Evolutionary conservation across 2,329 filamentous ascomycete species (phyloP), one percentile per base, ranked within the genome.

Genomic region (Clarireedia hainanense): DNA sequence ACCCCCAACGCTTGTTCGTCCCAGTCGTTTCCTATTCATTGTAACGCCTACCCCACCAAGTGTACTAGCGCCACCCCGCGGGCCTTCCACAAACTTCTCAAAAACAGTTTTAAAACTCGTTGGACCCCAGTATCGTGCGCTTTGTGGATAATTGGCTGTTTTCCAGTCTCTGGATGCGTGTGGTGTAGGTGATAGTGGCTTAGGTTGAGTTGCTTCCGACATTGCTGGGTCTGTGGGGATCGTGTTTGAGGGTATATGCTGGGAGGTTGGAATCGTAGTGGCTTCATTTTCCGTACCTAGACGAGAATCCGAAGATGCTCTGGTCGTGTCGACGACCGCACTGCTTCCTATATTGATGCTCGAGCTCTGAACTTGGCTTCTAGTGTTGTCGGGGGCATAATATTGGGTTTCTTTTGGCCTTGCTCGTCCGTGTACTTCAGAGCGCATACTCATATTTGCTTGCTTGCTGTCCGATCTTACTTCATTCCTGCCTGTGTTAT

Each of bases 31-130:
- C 2, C 2, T 20, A 37, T 37, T 37, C 3, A 37, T 2, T 10
- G 9, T 15, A 37, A 9, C 36, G 15, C 15, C 15, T 37, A 15
- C 9, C 36, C 20, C 26, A 17, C 30, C 30, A 10, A 27, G 4
- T 4, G 9, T 14, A 26, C 12, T 26, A n/a, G 20, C 50, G 6
- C 39, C 39, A 42, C 10, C 39, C 6, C 12, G 6, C n/a, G 6
- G 6, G n/a, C 6, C 14, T 27, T n/a, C 17, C 14, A 9, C 5
- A 46, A 61, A 52, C 42, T 68, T 63, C 3, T 57, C 56, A 43
- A 65, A 68, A 2, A 67, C 60, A 24, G 66, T 61, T n/a, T 61
- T 60, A 50, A 65, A 67, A 43, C 61, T 66, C 1, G 66, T 67
- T 3, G 64, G 64, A 1, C 66, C 66, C 43, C 63, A 61, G 46